Percentiles rank a stretch among this genome's conserved stretches.
phyloP scores from a whole-genome alignment of 208 protist genomes.

The Porcisia hertigi region DNA sequence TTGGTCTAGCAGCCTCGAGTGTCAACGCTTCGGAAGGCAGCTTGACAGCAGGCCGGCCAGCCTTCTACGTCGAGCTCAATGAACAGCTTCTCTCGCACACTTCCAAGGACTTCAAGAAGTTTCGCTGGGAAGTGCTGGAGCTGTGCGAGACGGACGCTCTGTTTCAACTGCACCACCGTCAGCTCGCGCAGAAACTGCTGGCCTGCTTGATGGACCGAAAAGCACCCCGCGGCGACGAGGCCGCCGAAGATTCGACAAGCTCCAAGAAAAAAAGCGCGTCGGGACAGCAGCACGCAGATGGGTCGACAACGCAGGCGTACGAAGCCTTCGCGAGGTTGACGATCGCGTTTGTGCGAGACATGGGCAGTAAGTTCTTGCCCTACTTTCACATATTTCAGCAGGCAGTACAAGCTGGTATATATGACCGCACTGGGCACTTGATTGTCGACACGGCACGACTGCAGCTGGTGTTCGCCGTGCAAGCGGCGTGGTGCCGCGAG shows the following conservation, averaged over 20 bases:
- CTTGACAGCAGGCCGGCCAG: slow-evolving; percentile 25
- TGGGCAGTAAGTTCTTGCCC: slow-evolving; percentile 66
- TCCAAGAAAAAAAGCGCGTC: slow-evolving; percentile 3
- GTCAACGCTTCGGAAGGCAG: slow-evolving; percentile 9
- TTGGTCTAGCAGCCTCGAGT: slow-evolving; percentile 53
- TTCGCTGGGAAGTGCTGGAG: slow-evolving; percentile 78
- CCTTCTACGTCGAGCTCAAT: slow-evolving; percentile 86
- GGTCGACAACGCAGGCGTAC: slow-evolving; percentile 58
- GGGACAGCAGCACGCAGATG: slow-evolving; percentile 3
- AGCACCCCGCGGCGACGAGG: slow-evolving; percentile 16
- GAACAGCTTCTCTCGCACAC: slow-evolving; percentile 79
- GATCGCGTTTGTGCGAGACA: slow-evolving; percentile 84
- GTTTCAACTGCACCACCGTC: slow-evolving; percentile 70
- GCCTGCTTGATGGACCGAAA: slow-evolving; percentile 54
- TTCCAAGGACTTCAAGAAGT: slow-evolving; percentile 85
- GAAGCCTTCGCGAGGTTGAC: slow-evolving; percentile 82
- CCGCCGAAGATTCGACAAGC: not conserved
- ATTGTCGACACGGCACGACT: slow-evolving; percentile 70
- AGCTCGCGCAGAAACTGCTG: slow-evolving; percentile 79
- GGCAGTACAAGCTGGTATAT: slow-evolving; percentile 78
- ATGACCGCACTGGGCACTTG: slow-evolving; percentile 61
- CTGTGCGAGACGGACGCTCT: slow-evolving; percentile 70
- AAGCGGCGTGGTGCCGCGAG: slow-evolving; percentile 89
- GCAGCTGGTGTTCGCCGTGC: slow-evolving; percentile 81
- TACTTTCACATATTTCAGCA: slow-evolving; percentile 90